These are phyloP conservation scores for Colletotrichum tropicale DNA, from an alignment of 2,329 filamentous ascomycete genomes.

Conservation along the genomic window DNA sequence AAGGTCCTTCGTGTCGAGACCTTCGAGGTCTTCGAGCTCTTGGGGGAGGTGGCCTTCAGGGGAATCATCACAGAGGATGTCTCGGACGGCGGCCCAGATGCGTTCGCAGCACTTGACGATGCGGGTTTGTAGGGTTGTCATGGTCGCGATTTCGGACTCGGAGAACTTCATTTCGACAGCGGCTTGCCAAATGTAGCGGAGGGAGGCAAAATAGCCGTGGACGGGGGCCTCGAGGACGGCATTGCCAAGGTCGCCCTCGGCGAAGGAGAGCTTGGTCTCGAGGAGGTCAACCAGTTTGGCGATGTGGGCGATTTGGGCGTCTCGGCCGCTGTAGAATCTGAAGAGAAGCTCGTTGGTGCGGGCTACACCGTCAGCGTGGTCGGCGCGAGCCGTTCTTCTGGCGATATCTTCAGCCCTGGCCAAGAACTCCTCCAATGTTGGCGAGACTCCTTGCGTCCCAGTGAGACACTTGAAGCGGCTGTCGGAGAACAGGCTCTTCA, in stretches of 20 bases:
- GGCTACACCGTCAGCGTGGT: slow-evolving; percentile 91
- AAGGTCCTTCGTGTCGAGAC: slow-evolving; percentile 83
- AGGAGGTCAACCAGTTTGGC: slow-evolving; percentile 63
- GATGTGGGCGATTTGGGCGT: slow-evolving; percentile 55
- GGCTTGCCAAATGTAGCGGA: slow-evolving; percentile 62
- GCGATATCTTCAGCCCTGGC: slow-evolving; percentile 61
- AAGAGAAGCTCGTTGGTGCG: slow-evolving; percentile 75
- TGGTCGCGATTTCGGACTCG: slow-evolving; percentile 35
- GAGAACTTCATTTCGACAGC: slow-evolving; percentile 46
- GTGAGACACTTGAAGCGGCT: slow-evolving; percentile 32
- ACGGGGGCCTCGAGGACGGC: slow-evolving; percentile 71
- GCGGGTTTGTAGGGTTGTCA: slow-evolving; percentile 52
- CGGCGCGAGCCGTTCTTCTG: slow-evolving; percentile 78
- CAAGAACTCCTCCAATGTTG: slow-evolving; percentile 51
- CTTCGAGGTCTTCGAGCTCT: slow-evolving; percentile 73
- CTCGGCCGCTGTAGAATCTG: slow-evolving; percentile 51
- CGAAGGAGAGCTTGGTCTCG: slow-evolving; percentile 67
- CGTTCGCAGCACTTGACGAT: slow-evolving; percentile 65
- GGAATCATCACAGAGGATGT: slow-evolving; percentile 89
- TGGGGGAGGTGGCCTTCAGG: slow-evolving; percentile 87
- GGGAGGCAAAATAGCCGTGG: slow-evolving; percentile 72
- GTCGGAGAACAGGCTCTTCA: slow-evolving; percentile 53
- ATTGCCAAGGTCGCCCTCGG: slow-evolving; percentile 66
- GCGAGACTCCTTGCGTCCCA: background rate
- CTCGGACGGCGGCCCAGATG: slow-evolving; percentile 79